A percentile compares a stretch with the other conserved stretches of the same genome.
Conservation (phyloP, 345 rosid species). For the Lepidium sativum region DNA sequence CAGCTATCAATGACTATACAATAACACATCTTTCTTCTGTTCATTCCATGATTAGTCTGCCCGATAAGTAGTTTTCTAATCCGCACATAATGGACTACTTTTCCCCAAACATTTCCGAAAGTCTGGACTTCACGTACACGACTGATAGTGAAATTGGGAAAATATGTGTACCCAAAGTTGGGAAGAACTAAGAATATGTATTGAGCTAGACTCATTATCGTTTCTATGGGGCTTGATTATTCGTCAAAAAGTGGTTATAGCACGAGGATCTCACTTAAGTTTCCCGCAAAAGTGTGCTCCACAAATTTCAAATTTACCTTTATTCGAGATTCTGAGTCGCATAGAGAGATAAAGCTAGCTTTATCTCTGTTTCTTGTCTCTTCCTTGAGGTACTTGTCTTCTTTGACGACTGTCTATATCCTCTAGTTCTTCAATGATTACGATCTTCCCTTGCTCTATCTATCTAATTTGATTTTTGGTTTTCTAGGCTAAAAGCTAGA, state of each 20-base stretch:
- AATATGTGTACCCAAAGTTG: background rate
- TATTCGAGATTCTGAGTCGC: too few species aligned
- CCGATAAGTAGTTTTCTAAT: background rate
- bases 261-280: background rate
- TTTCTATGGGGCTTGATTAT: background rate
- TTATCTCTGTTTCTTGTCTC: too few species aligned
- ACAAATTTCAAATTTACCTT: background rate
- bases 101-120: background rate
- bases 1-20: slow-evolving; percentile 8
- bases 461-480: background rate
- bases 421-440: background rate
- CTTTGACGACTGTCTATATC: background rate
- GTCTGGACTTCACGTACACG: background rate
- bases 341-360: too few species aligned
- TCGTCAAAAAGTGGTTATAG: background rate
- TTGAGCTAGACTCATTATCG: background rate
- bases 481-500: background rate
- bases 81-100: background rate
- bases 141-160: background rate
- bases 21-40: background rate
- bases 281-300: background rate
- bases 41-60: background rate
- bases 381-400: too few species aligned
- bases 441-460: too few species aligned
- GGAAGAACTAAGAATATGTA: background rate